Base-by-base conservation (phyloP, 1,284 basidiomycete species). In the Boletus semigastroideus region DNA sequence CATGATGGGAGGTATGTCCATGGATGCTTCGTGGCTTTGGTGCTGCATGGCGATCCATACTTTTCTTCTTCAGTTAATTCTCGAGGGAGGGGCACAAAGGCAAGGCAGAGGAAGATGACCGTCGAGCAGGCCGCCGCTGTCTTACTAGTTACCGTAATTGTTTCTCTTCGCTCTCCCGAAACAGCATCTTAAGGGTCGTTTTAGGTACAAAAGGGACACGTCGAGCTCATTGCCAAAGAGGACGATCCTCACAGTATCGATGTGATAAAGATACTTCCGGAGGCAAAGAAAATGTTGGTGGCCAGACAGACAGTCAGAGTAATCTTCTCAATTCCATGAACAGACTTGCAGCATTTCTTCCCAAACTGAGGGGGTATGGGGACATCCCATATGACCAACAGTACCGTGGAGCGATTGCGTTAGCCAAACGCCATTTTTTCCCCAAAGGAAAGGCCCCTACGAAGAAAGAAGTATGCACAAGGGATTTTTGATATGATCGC, bases 351-450 rank as follows among this genome's bases (percentile, higher is more conserved):
- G 46, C 61, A 14, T 67, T 65, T 42, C 63, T 65, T 45, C 66
- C 66, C 2, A 69, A 68, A 38, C 31, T 65, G 30, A 62, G 65
- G 42, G 65, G 65, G 34, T 69, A 66, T 16, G 66, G 65, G 10
- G 53, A 69, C 30, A 54, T 66, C 3, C 59, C 65, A 2, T 66
- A 68, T 11, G 61, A 64, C 13, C 48, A 56, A 40, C 55, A 65
- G 43, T 66, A 66, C 34, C 65, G 61, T 27, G 66, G 63, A 13
- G 63, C 63, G 5, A 56, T 69, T 13, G 67, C 66, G 9, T 44
- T 66, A 8, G 64, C 64, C 33, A 63, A 60, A 39, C 67, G 64
- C 2, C 62, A 66, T 34, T 66, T 68, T 42, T 64, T 67, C 41
- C 63, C 66, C 1, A 62, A 50, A n/a, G 64, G 63, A 40, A 52